These are phyloP conservation scores for Hortiboletus flavorubellus DNA, from an alignment of 768 basidiomycete genomes.

Conservation along the genomic window DNA sequence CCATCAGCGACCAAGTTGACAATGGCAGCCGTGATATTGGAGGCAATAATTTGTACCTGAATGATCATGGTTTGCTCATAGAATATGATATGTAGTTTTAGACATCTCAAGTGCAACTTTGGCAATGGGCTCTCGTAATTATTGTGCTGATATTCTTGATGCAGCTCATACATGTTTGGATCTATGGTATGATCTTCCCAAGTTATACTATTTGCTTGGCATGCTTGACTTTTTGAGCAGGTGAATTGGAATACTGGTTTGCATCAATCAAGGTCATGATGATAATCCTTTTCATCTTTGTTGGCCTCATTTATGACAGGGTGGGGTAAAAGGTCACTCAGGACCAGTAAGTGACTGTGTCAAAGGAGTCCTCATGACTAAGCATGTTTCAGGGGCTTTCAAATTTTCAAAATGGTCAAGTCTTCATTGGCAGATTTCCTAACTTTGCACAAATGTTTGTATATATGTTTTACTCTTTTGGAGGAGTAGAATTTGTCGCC, in stretches of 20 bases:
- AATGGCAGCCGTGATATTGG: conserved; percentile 52
- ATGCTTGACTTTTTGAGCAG: conserved; percentile 24
- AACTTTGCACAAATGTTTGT: conserved; percentile 58
- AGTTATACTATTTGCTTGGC: not conserved
- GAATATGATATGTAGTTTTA: conserved; percentile 31
- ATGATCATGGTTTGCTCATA: not conserved
- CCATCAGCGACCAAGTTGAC: conserved; percentile 53
- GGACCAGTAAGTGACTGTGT: conserved; percentile 43
- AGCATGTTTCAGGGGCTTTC: conserved; percentile 42
- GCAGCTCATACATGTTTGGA: conserved; percentile 54
- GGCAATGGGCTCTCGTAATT: conserved; percentile 57
- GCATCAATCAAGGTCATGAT: conserved; percentile 62
- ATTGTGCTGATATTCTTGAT: conserved; percentile 50
- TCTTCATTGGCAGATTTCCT: conserved; percentile 51
- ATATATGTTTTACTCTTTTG: conserved; percentile 68
- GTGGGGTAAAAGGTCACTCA: conserved; percentile 53
- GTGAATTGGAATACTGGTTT: conserved; percentile 63
- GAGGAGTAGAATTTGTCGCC: conserved; percentile 67
- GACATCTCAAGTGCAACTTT: conserved; percentile 46
- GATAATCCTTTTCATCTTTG: conserved; percentile 59
- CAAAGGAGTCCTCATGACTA: not conserved
- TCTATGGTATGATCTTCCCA: conserved; percentile 43
- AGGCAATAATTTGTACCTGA: conserved; percentile 23
- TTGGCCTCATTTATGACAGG: conserved; percentile 61
- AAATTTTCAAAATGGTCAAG: conserved; percentile 48